phyloP scores from a whole-genome alignment of 2,329 filamentous ascomycete species.

The Diplodia mutila region DNA sequence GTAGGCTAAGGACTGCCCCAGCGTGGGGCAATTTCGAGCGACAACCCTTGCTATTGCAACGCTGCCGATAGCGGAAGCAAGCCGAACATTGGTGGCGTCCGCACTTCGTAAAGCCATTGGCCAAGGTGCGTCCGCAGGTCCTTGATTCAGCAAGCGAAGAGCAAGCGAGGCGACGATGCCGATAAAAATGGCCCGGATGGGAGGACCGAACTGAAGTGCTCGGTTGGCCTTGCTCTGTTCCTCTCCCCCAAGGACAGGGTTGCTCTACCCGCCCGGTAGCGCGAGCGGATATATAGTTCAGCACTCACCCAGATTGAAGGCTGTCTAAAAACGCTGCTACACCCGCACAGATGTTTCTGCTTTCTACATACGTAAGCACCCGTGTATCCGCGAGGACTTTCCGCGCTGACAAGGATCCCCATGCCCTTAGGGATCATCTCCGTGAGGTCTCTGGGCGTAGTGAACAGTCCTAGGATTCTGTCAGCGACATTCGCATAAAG shows the following conservation, averaged over 20 bases:
- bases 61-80: constrained; percentile 11
- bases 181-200: neutral
- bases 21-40: neutral
- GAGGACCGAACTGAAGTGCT: neutral
- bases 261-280: neutral
- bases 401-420: neutral
- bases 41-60: neutral
- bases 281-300: neutral
- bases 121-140: neutral
- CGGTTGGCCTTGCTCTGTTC: neutral
- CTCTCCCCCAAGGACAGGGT: neutral
- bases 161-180: neutral
- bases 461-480: neutral
- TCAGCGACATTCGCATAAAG: neutral
- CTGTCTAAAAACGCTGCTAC: neutral
- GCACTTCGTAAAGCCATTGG: neutral
- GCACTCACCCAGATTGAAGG: neutral
- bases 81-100: constrained; percentile 9
- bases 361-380: neutral
- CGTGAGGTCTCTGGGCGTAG: neutral
- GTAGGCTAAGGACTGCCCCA: neutral
- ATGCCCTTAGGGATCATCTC: neutral
- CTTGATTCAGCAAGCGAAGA: constrained; percentile 6
- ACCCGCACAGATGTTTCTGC: neutral
- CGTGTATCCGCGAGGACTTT: neutral